Conservation (phyloP, 2,329 filamentous ascomycete species). For the Hymenoscyphus salicellus region DNA sequence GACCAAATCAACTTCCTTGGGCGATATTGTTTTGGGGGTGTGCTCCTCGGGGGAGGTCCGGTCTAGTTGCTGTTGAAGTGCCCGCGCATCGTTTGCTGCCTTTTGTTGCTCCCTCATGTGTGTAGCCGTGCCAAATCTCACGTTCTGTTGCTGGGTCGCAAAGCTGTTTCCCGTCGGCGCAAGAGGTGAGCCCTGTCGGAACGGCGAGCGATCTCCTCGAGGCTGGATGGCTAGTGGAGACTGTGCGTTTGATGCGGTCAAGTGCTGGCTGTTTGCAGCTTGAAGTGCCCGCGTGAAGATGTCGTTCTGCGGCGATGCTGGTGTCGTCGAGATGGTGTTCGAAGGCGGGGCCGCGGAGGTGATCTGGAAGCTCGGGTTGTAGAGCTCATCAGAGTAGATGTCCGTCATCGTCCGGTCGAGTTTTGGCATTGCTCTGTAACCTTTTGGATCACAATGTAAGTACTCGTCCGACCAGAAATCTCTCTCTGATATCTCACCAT, state of each 20-base stretch:
- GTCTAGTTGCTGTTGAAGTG: constrained; percentile 41
- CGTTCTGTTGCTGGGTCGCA: constrained; percentile 33
- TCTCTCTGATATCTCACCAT: constrained; percentile 48
- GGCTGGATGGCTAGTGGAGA: constrained; percentile 43
- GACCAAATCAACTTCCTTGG: constrained; percentile 85
- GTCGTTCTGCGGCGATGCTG: constrained; percentile 53
- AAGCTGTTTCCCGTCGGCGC: constrained; percentile 45
- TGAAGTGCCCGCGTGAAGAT: constrained; percentile 74
- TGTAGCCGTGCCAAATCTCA: constrained; percentile 53
- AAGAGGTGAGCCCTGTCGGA: constrained; percentile 67
- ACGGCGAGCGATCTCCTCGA: constrained; percentile 77
- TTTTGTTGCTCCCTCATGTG: constrained; percentile 60
- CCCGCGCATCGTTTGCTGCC: constrained; percentile 55
- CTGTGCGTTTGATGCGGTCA: constrained; percentile 56
- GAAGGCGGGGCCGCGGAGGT: constrained; percentile 54
- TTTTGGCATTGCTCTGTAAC: constrained; percentile 65
- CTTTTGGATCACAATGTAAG: constrained; percentile 56
- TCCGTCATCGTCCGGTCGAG: constrained; percentile 84
- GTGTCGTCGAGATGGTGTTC: constrained; percentile 39
- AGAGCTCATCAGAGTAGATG: constrained; percentile 79
- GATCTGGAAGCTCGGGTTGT: constrained; percentile 65
- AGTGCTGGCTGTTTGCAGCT: constrained; percentile 71
- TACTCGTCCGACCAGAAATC: constrained; percentile 56
- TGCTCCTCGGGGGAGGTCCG: constrained; percentile 40
- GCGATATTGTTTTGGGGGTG: constrained; percentile 84